Conservation (phyloP, 2,329 filamentous ascomycete species). For the Hansfordia pulvinata region DNA sequence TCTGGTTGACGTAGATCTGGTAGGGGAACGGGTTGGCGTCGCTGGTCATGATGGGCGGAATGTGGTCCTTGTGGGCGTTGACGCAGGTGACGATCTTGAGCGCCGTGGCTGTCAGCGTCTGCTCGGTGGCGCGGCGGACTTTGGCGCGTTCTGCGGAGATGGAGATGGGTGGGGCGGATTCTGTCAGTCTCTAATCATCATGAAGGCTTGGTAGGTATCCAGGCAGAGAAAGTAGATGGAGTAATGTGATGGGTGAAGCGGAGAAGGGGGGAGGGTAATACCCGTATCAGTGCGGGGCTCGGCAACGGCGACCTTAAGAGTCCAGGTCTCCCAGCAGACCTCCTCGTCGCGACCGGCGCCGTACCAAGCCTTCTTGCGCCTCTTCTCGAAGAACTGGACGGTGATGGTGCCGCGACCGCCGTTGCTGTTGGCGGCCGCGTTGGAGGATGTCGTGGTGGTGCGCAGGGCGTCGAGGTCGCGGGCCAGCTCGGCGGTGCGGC, state of each 20-base stretch:
- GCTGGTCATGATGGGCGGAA: constrained; percentile 88
- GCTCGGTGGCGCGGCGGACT: constrained; percentile 81
- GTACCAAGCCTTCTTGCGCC: constrained; percentile 67
- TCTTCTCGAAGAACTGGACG: constrained; percentile 92
- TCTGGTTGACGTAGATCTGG: constrained; percentile 79
- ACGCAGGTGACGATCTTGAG: constrained; percentile 83
- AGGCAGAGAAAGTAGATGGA: constrained; percentile 2
- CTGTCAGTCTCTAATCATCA: no score
- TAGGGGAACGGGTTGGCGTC: constrained; percentile 92
- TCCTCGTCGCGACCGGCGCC: constrained; percentile 62
- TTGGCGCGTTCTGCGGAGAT: constrained; percentile 61
- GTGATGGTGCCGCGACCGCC: constrained; percentile 66
- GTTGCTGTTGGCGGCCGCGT: constrained; percentile 12
- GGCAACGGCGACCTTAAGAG: constrained; percentile 82
- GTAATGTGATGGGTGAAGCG: no score
- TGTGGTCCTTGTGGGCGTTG: constrained; percentile 86
- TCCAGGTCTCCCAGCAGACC: constrained; percentile 95
- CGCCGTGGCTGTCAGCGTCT: constrained; percentile 72
- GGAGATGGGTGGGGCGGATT: constrained; percentile 1
- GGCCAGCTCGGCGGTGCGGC: constrained; percentile 66
- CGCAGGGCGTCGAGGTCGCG: constrained; percentile 58
- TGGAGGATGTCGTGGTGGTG: constrained; percentile 12
- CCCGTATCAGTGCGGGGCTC: constrained; percentile 80
- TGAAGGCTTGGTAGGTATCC: background rate
- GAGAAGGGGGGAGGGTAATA: constrained; percentile 21